These are phyloP conservation scores for Eutypa lata DNA, from an alignment of 2,329 filamentous ascomycete genomes.

Conservation along the genomic window DNA sequence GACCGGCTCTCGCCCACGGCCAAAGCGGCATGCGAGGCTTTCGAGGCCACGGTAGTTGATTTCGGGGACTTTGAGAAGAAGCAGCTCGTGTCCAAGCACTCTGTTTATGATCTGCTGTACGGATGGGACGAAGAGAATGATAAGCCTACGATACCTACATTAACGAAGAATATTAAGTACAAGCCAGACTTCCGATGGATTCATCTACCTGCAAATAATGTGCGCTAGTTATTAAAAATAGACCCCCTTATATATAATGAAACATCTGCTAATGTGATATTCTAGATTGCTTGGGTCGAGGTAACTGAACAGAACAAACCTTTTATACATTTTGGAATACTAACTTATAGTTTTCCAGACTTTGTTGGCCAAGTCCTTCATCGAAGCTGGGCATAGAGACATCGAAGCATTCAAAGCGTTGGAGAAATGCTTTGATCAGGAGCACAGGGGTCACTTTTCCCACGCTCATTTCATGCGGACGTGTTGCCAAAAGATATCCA, in stretches of 20 bases:
- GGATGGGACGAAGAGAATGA: constrained; percentile 43
- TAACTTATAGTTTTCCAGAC: constrained; percentile 29
- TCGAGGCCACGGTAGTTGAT: constrained; percentile 51
- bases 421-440: constrained; percentile 59
- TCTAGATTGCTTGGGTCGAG: constrained; percentile 59
- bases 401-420: constrained; percentile 62
- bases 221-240: constrained; percentile 11
- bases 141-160: constrained; percentile 43
- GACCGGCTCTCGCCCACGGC: constrained; percentile 35
- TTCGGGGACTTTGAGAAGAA: constrained; percentile 42
- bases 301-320: constrained; percentile 21
- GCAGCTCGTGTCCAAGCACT: constrained; percentile 43
- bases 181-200: constrained; percentile 50
- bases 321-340: constrained; percentile 1
- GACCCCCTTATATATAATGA: constrained; percentile 3
- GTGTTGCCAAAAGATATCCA: constrained; percentile 48
- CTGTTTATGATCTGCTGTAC: constrained; percentile 51
- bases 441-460: constrained; percentile 54
- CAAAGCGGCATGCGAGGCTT: constrained; percentile 41
- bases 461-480: constrained; percentile 64
- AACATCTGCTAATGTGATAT: constrained; percentile 14
- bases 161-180: constrained; percentile 42
- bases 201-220: constrained; percentile 51
- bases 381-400: constrained; percentile 60
- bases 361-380: constrained; percentile 61